phyloP scores from a whole-genome alignment of 768 basidiomycete species.

The Auriscalpium microsporum region DNA sequence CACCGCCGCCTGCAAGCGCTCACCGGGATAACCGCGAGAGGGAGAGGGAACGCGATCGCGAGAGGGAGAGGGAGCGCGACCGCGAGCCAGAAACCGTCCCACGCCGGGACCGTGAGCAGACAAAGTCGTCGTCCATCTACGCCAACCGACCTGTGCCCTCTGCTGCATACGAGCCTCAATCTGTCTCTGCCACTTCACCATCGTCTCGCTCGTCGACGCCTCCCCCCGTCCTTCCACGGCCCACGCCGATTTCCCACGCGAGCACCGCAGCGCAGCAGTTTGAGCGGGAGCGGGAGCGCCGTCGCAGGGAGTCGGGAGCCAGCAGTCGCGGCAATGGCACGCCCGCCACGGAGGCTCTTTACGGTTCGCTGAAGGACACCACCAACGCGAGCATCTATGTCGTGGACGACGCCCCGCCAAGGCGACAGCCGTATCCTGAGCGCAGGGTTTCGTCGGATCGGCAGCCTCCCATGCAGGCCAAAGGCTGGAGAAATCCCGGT shows the following conservation, averaged over 20 bases:
- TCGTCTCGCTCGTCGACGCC: neutral
- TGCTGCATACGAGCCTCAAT: neutral
- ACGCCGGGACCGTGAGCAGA: slow-evolving; percentile 5
- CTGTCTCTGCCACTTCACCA: neutral
- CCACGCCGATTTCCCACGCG: slow-evolving; percentile 10
- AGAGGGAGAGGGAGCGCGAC: neutral
- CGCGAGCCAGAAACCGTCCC: neutral
- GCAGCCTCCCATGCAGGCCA: slow-evolving; percentile 9
- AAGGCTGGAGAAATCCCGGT: neutral
- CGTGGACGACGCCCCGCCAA: slow-evolving; percentile 1
- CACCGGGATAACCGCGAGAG: neutral
- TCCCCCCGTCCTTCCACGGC: neutral
- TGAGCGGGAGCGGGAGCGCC: slow-evolving; percentile 14
- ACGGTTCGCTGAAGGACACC: slow-evolving; percentile 6
- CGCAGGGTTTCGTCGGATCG: slow-evolving; percentile 9
- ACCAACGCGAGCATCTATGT: neutral
- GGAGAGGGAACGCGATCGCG: neutral
- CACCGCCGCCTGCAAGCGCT: neutral
- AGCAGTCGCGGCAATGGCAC: slow-evolving; percentile 1
- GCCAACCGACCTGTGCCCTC: neutral
- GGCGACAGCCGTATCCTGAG: slow-evolving; percentile 1
- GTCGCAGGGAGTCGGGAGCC: slow-evolving; percentile 10
- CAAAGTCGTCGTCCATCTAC: slow-evolving; percentile 1
- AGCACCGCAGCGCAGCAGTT: slow-evolving; percentile 9
- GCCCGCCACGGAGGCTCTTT: neutral